Conservation (phyloP, 2,329 filamentous ascomycete species). For the Beauveria bassiana region DNA sequence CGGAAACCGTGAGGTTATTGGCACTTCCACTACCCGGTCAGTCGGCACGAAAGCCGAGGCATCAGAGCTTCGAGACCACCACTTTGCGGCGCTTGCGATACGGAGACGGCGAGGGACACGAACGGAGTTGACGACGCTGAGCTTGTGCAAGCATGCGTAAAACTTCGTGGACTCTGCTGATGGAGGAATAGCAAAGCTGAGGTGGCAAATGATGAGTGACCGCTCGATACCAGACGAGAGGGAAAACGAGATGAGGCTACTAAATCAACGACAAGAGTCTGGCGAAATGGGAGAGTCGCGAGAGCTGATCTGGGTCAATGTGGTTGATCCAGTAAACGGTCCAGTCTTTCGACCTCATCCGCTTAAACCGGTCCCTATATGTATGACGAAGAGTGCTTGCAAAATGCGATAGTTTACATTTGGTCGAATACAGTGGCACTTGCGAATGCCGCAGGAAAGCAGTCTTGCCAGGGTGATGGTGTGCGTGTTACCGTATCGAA, state of each 20-base stretch:
- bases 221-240: neutral
- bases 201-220: slow-evolving; percentile 28
- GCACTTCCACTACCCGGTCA: slow-evolving; percentile 18
- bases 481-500: neutral
- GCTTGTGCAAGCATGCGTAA: slow-evolving; percentile 34
- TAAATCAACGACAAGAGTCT: slow-evolving; percentile 16
- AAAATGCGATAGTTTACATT: neutral
- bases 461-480: neutral
- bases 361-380: slow-evolving; percentile 43
- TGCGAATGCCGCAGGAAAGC: neutral
- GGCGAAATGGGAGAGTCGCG: neutral
- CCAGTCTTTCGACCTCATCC: slow-evolving; percentile 39
- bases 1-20: slow-evolving; percentile 29
- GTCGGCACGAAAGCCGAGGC: slow-evolving; percentile 19
- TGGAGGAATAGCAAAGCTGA: slow-evolving; percentile 36
- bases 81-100: slow-evolving; percentile 39
- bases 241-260: neutral
- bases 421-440: too few species aligned
- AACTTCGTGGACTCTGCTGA: slow-evolving; percentile 36
- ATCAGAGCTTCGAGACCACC: slow-evolving; percentile 40
- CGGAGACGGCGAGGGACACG: slow-evolving; percentile 31
- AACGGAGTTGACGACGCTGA: slow-evolving; percentile 16
- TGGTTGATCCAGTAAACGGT: slow-evolving; percentile 39
- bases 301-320: slow-evolving; percentile 39
- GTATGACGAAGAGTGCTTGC: slow-evolving; percentile 20